Evolutionary conservation across 805 yeast genomes (phyloP).

Genomic region (Zygoascus biomembranicola): DNA sequence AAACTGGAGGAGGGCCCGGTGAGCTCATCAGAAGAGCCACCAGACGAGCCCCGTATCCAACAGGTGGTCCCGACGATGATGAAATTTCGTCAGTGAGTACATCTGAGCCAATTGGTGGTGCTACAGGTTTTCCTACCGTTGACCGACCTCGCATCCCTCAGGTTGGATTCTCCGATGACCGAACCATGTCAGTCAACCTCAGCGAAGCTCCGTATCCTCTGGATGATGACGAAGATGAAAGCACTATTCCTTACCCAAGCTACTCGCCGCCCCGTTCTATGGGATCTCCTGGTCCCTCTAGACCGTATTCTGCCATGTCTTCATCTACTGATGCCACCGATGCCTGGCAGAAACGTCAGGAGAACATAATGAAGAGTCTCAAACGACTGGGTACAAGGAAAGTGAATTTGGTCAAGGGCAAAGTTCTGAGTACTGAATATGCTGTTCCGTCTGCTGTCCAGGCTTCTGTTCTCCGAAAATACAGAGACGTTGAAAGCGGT

Average conservation of each 20-base stretch:
- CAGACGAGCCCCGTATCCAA: conserved; percentile 15
- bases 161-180: neutral
- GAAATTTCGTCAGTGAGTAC: conserved; percentile 1
- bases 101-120: conserved; percentile 22
- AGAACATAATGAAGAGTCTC: conserved; percentile 24
- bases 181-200: neutral
- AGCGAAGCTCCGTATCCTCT: conserved; percentile 8
- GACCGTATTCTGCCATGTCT: conserved; percentile 9
- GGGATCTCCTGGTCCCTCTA: neutral
- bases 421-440: conserved; percentile 29
- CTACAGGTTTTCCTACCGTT: conserved; percentile 17
- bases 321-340: conserved; percentile 14
- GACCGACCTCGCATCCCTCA: neutral
- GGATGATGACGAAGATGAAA: neutral
- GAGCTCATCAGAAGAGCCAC: conserved; percentile 4
- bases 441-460: conserved; percentile 35
- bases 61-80: conserved; percentile 8
- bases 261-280: neutral
- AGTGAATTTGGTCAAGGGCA: conserved; percentile 31
- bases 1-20: neutral
- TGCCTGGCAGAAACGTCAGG: conserved; percentile 23
- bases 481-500: conserved; percentile 38
- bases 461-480: conserved; percentile 28
- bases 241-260: neutral
- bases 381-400: conserved; percentile 29